Evolutionary conservation across 148 eudicot species (phyloP).

Genomic region (Simmondsia chinensis): DNA sequence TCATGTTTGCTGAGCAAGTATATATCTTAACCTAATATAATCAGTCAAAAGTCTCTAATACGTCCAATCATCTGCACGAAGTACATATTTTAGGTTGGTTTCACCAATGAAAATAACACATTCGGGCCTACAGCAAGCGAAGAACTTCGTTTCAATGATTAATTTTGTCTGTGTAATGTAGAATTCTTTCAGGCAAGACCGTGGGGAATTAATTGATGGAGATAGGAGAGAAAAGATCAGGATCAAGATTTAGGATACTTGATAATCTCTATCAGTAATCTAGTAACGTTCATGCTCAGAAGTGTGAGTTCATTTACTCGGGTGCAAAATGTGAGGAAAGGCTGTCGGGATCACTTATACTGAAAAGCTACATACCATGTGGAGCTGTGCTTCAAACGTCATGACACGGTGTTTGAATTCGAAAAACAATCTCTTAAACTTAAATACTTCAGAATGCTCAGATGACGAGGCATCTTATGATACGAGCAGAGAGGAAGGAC

Average conservation of each 20-base stretch:
- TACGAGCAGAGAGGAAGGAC: slow-evolving; percentile 38
- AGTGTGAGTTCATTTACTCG: slow-evolving; percentile 1
- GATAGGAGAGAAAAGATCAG: too few relatives aligned
- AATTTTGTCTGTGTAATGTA: background rate
- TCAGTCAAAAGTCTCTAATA: too few relatives aligned
- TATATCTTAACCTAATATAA: too few relatives aligned
- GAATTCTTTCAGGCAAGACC: slow-evolving; percentile 14
- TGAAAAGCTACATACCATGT: slow-evolving; percentile 19
- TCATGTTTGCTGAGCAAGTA: too few relatives aligned
- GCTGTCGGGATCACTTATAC: background rate
- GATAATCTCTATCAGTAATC: too few relatives aligned
- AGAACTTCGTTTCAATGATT: too few relatives aligned
- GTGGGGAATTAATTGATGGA: background rate
- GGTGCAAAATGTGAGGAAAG: slow-evolving; percentile 5
- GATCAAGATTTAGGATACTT: too few relatives aligned
- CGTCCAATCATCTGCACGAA: too few relatives aligned
- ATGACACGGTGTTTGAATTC: slow-evolving; percentile 17
- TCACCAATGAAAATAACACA: too few relatives aligned
- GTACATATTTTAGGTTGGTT: too few relatives aligned
- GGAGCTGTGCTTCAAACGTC: slow-evolving; percentile 39
- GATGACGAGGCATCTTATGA: slow-evolving; percentile 47
- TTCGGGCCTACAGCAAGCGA: too few relatives aligned
- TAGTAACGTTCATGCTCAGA: too few relatives aligned
- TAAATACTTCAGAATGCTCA: slow-evolving; percentile 32
- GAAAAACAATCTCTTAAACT: slow-evolving; percentile 15